These are phyloP conservation scores for Coniochaeta prunicola DNA, from an alignment of 2,329 filamentous ascomycete genomes.

Conservation along the genomic window DNA sequence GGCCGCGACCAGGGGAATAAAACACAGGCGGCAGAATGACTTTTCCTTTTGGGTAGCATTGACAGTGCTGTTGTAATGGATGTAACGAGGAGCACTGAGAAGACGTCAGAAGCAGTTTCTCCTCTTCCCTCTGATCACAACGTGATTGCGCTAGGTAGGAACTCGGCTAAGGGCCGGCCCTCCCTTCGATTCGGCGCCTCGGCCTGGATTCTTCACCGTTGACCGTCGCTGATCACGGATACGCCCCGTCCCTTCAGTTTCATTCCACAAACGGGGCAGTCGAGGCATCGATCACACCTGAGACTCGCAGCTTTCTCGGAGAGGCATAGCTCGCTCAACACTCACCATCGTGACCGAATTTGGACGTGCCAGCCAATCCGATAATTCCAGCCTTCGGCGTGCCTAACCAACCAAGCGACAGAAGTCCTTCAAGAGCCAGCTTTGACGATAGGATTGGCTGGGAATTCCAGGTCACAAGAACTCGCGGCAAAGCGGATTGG, in stretches of 20 bases:
- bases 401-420: neutral
- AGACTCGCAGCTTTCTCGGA: neutral
- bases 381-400: neutral
- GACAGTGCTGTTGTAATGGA: neutral
- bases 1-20: neutral
- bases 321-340: neutral
- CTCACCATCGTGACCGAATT: neutral
- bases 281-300: neutral
- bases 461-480: neutral
- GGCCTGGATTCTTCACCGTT: constrained; percentile 1
- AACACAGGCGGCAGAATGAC: neutral
- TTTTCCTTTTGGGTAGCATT: neutral
- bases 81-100: neutral
- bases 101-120: neutral
- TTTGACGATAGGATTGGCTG: neutral
- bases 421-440: neutral
- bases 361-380: neutral
- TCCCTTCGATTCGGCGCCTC: neutral
- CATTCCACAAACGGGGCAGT: neutral
- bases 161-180: constrained; percentile 1
- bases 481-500: neutral
- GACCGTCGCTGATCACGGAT: neutral
- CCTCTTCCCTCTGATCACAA: neutral
- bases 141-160: neutral
- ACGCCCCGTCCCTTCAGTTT: neutral